A percentile compares a stretch with the other conserved stretches of the same genome.
Conservation (phyloP, 2,329 filamentous ascomycete species). For the Dendryphion nanum region DNA sequence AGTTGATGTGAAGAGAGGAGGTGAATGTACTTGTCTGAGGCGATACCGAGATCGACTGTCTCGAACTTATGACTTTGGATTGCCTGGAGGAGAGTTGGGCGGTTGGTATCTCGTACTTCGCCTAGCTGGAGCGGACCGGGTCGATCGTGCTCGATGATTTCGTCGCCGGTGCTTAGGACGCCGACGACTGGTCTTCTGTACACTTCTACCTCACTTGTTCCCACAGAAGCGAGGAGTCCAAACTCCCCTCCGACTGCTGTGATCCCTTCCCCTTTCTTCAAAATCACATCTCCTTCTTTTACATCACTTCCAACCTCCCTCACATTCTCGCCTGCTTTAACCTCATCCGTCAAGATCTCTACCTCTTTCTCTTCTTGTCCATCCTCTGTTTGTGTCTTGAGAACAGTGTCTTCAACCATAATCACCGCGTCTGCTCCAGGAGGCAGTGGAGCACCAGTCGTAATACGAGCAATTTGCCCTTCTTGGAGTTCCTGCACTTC, state of each 20-base stretch:
- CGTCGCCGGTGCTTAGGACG: slow-evolving; percentile 90
- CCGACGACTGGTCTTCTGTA: slow-evolving; percentile 78
- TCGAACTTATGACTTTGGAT: slow-evolving; percentile 72
- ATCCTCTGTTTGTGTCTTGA: slow-evolving; percentile 74
- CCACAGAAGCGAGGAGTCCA: slow-evolving; percentile 82
- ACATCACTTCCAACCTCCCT: slow-evolving; percentile 91
- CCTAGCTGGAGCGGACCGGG: slow-evolving; percentile 66
- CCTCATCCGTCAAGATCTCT: slow-evolving; percentile 76
- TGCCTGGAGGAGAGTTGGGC: slow-evolving; percentile 81
- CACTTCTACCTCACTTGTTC: slow-evolving; percentile 67
- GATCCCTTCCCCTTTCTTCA: slow-evolving; percentile 77
- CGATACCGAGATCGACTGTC: slow-evolving; percentile 83
- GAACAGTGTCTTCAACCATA: slow-evolving; percentile 91
- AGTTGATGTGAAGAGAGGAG: slow-evolving; percentile 9
- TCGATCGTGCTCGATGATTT: slow-evolving; percentile 75
- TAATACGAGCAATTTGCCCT: slow-evolving; percentile 84
- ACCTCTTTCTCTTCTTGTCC: slow-evolving; percentile 82
- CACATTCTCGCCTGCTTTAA: slow-evolving; percentile 81
- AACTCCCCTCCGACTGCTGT: slow-evolving; percentile 88
- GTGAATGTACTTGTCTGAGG: slow-evolving; percentile 60
- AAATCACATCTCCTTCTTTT: slow-evolving; percentile 63
- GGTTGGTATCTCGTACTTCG: slow-evolving; percentile 91
- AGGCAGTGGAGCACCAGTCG: slow-evolving; percentile 88
- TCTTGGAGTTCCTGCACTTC: slow-evolving; percentile 63
- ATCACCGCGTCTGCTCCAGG: slow-evolving; percentile 86